Evolutionary conservation across 176 grass and related monocot genomes (phyloP), one percentile per base, ranked within the genome.

Genomic region (Poa annua): DNA sequence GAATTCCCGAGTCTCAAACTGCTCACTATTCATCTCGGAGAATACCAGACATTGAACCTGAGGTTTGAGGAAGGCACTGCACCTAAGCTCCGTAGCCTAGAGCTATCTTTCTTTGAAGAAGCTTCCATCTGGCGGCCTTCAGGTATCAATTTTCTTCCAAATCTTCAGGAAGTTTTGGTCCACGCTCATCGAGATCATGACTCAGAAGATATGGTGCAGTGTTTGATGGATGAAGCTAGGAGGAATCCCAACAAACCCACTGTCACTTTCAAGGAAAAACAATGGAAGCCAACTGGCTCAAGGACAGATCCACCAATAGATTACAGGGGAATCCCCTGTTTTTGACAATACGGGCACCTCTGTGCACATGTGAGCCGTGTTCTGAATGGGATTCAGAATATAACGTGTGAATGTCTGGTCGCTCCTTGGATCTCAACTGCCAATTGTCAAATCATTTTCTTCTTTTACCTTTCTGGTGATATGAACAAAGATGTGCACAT

Each of bases 1-100:
- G 81, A 84, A 26, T 88, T 88, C 24, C 67, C 68, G 7, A 22
- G 1, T 11, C 86, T 88, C 42, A 84, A 74, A n/a, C 10, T 88
- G 19, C 81, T 84, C 44, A 77, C 63, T 57, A 84, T 88, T 89
- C 87, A 89, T 76, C 29, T 76, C 2, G 3, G 0, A 0, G 6
- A 7, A 22, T 10, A 0, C 80, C 14, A 44, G 65, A 7, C 51
- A 19, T 76, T 44, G 59, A 62, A 36, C 7, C 21, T 64, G 16
- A 85, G 12, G 45, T 70, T 85, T 76, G 69, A 81, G 49, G 29
- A 75, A 85, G 77, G 82, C 8, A 53, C 32, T 4, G 9, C 61
- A 1, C 77, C 81, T 33, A 80, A 55, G 60, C 76, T 85, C 12
- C 69, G 57, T 16, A 80, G 47, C 25, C 76, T 88, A 48, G 87